Base-by-base conservation (phyloP, 2,329 filamentous ascomycete species). In the Colletotrichum lentis region DNA sequence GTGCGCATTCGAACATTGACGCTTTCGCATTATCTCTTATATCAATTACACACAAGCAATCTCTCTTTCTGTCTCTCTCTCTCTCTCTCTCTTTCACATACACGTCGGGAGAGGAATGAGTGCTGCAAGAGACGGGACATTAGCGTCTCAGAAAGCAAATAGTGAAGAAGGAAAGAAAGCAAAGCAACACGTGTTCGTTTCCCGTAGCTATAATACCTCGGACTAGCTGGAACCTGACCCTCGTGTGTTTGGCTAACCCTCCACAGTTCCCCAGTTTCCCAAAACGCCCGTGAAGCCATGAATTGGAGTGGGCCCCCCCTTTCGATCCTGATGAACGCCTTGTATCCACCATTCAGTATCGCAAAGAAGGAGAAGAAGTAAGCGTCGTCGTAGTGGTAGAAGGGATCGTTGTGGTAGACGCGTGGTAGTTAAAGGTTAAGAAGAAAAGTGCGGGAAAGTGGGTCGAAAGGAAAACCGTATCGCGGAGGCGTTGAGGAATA, bases 371-470 rank as follows among this genome's bases (percentile, higher is more conserved):
- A 46, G 22, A 31, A 47, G 31, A 37, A n/a, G 6, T 27, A 22
- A 39, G 18, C 31, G 43, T 57, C 20, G 55, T 39, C 47, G 43
- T 49, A 59, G 27, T 14, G 8, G 24, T n/a, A 20, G 39, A 47
- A 24, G 22, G 20, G 37, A 20, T 64, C 49, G 66, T 62, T 61
- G 56, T 65, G 56, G 49, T 16, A 22, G 18, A 46, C 55, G 62
- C 56, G 55, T 11, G 27, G 44, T 53, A 66, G 62, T 65, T 69
- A 57, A 66, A 66, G 62, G 49, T 44, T 65, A 54, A 31, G 41
- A 50, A 50, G 20, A 18, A 18, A 61, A 44, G 18, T 24, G 47
- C 39, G 27, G 24, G 20, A 62, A 47, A 18, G 35, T 24, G 18
- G 24, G 18, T 41, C 12, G 37, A 58, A 47, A 50, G 37, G 46